Conservation (phyloP, 768 basidiomycete species). For the Tylopilus vinaceipallidus region DNA sequence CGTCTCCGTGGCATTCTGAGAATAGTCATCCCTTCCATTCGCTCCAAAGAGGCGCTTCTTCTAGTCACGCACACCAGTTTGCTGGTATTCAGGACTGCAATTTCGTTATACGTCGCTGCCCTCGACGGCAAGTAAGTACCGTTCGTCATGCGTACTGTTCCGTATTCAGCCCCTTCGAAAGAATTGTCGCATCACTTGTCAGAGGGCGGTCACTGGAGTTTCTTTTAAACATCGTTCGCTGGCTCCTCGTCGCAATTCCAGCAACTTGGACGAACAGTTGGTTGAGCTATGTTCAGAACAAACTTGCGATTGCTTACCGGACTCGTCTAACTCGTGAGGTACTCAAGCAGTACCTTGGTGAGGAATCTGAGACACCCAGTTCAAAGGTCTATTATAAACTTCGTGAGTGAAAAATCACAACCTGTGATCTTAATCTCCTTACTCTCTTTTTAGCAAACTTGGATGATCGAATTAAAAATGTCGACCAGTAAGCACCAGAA, state of each 20-base stretch:
- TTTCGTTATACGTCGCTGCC: conserved; percentile 91
- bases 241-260: conserved; percentile 90
- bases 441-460: conserved; percentile 65
- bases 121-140: conserved; percentile 81
- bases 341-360: conserved; percentile 80
- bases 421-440: conserved; percentile 1
- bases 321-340: conserved; percentile 84
- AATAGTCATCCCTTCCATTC: conserved; percentile 85
- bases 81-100: conserved; percentile 84
- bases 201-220: conserved; percentile 79
- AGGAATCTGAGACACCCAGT: conserved; percentile 57
- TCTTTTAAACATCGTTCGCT: conserved; percentile 79
- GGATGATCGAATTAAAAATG: conserved; percentile 94
- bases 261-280: conserved; percentile 93
- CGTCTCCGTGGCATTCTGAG: conserved; percentile 73
- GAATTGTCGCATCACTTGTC: conserved; percentile 94
- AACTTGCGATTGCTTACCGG: conserved; percentile 85
- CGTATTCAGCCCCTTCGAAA: conserved; percentile 29
- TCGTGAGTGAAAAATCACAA: conserved; percentile 44
- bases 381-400: conserved; percentile 94
- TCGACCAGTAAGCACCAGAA: conserved; percentile 70
- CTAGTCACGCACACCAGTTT: conserved; percentile 87
- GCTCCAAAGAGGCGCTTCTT: conserved; percentile 84
- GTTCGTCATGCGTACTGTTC: background rate
- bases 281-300: conserved; percentile 92